Percentiles rank a stretch among this genome's conserved stretches.
Conservation (phyloP, 23 red algal genomes). For the Agarophyton chilense region DNA sequence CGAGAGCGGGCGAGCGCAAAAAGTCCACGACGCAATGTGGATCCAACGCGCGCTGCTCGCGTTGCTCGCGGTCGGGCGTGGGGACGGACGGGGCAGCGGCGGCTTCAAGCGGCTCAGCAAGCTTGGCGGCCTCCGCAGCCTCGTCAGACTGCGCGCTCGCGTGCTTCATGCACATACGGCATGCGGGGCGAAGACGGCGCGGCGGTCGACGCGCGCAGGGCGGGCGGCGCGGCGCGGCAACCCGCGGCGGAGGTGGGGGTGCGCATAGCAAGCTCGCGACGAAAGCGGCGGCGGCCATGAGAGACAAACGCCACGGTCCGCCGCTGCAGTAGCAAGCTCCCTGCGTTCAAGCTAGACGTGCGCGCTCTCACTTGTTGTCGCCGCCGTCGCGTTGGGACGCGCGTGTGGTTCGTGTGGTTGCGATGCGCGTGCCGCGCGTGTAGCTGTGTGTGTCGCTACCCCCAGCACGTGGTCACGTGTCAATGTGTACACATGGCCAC, state of each 20-base stretch:
- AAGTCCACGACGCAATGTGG: slow-evolving; percentile 16
- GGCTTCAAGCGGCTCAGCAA: background rate
- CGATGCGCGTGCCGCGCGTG: too few relatives aligned
- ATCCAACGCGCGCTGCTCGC: background rate
- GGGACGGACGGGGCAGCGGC: background rate
- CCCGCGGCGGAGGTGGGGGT: background rate
- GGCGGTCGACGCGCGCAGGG: background rate
- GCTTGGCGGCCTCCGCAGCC: background rate
- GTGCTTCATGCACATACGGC: background rate
- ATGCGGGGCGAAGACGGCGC: background rate
- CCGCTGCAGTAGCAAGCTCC: too few relatives aligned
- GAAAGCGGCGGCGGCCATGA: background rate
- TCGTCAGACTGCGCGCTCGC: background rate
- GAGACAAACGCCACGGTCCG: too few relatives aligned
- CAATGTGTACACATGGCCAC: too few relatives aligned
- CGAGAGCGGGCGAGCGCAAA: background rate
- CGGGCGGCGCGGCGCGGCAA: background rate
- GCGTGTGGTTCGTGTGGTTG: too few relatives aligned
- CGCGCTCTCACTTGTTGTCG: too few relatives aligned
- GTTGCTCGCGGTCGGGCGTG: background rate
- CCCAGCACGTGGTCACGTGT: too few relatives aligned
- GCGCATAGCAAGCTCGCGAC: background rate
- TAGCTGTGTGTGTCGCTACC: too few relatives aligned
- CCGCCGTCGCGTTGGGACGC: too few relatives aligned
- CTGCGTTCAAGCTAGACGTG: too few relatives aligned